Evolutionary conservation across 495 filamentous ascomycete species (phyloP).

Genomic region (Elasticomyces elasticus): DNA sequence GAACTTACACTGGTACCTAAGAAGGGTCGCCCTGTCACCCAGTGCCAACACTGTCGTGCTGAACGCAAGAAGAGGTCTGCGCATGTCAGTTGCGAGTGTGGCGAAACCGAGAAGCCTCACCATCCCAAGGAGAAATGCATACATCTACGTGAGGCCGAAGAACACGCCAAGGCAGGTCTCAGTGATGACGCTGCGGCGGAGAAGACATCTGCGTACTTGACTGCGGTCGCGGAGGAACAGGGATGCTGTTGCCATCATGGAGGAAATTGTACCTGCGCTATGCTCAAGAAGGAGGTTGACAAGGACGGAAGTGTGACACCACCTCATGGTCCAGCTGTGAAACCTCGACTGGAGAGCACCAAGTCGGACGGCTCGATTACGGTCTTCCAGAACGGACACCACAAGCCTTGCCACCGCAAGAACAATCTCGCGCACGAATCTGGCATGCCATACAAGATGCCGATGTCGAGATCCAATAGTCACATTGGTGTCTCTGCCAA

Average conservation of each 20-base stretch:
- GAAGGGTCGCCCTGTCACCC: conserved; percentile 95
- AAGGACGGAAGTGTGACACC: conserved; percentile 21
- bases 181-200: conserved; percentile 37
- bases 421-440: conserved; percentile 76
- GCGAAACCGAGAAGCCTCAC: conserved; percentile 61
- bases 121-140: conserved; percentile 54
- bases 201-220: conserved; percentile 32
- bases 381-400: conserved; percentile 85
- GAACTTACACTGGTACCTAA: conserved; percentile 94
- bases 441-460: conserved; percentile 62
- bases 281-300: conserved; percentile 70
- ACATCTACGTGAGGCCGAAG: conserved; percentile 39
- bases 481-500: conserved; percentile 37
- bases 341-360: conserved; percentile 67
- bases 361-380: conserved; percentile 77
- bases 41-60: conserved; percentile 93
- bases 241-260: conserved; percentile 76
- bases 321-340: conserved; percentile 27
- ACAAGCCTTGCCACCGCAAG: conserved; percentile 84
- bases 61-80: conserved; percentile 95
- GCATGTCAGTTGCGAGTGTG: conserved; percentile 95
- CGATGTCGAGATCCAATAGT: conserved; percentile 59
- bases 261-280: conserved; percentile 77
- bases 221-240: conserved; percentile 39
- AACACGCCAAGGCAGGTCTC: conserved; percentile 25